A percentile compares a stretch with the other conserved stretches of the same genome.
These are phyloP conservation scores for Solanum lignicaule DNA, from an alignment of 257 asterid genomes.

Conservation along the genomic window DNA sequence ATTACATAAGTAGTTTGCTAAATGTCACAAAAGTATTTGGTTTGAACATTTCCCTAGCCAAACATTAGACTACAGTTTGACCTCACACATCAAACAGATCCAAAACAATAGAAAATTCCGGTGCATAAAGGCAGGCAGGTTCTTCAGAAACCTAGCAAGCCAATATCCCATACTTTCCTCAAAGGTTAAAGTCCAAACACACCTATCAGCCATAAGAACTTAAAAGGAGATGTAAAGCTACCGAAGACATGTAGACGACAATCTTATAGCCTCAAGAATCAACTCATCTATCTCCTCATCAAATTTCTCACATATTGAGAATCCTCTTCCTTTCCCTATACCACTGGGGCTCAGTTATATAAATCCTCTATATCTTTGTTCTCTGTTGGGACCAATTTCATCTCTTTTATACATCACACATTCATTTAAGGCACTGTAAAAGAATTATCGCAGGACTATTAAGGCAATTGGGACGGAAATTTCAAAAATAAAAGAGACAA, in stretches of 20 bases:
- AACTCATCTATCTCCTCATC: not conserved
- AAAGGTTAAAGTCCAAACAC: not conserved
- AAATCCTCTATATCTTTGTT: not conserved
- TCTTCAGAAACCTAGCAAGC: not conserved
- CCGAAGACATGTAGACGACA: not conserved
- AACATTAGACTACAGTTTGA: not conserved
- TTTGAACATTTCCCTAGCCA: not conserved
- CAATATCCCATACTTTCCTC: not conserved
- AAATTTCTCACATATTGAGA: not conserved
- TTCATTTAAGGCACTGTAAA: not conserved
- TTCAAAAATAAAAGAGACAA: not conserved
- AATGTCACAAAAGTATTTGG: not conserved
- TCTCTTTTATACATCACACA: not conserved
- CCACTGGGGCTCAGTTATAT: not conserved
- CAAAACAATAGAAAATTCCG: not conserved
- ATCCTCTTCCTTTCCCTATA: not conserved
- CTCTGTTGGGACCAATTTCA: not conserved
- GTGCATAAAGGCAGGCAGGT: not conserved
- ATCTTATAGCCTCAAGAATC: not conserved
- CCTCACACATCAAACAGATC: not conserved
- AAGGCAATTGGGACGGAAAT: not conserved
- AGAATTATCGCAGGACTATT: not conserved
- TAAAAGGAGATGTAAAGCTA: not conserved
- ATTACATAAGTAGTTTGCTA: too few relatives aligned
- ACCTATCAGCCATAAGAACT: not conserved